Evolutionary conservation across 768 basidiomycete species (phyloP), one percentile per base, ranked within the genome.

Genomic region (Amanita rubescens): DNA sequence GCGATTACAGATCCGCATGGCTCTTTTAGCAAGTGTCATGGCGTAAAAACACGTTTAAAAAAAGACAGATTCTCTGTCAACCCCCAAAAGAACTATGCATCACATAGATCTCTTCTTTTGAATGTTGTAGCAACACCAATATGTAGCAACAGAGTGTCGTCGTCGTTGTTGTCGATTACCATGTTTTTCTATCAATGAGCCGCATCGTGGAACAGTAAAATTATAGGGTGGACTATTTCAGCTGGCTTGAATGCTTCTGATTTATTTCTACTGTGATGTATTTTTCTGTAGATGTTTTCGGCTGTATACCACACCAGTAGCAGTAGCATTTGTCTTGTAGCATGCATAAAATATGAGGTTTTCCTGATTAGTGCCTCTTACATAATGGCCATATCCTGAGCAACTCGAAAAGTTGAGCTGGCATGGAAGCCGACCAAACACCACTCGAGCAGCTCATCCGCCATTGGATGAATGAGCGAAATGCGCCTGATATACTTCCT

Each of bases 381-480:
- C 27, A 3, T 30, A 30, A 30, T 30, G 27, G 27, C 27, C 27
- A 30, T 30, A 8, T 30, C 8, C 27, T 30, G 11, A 15, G 11
- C 20, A 19, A 19, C 20, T 38, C n/a, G 38, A n/a, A 35, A 39
- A 20, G 33, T 15, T 8, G 20, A 3, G 9, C 27, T 30, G 15
- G 27, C 27, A 50, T 46, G 47, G 11, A 68, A 10, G 14, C 67
- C 5, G 67, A 70, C 3, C 81, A 82, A 53, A 83, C 85, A 4
- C 80, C 82, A 0, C 67, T 91, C 2, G 79, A 87, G 41, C 74
- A 80, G 57, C 77, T 93, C 43, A 86, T 82, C 46, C 78, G 88
- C 27, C 85, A 87, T 59, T 93, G 90, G 90, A 82, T 85, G 75
- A 87, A 91, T 71, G 90, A 93, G 60, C 73, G 90, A 41, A 81